Percentiles rank a stretch among this genome's conserved stretches.
Evolutionary conservation across 495 filamentous ascomycete species (phyloP).

Genomic region (Xylaria longipes): DNA sequence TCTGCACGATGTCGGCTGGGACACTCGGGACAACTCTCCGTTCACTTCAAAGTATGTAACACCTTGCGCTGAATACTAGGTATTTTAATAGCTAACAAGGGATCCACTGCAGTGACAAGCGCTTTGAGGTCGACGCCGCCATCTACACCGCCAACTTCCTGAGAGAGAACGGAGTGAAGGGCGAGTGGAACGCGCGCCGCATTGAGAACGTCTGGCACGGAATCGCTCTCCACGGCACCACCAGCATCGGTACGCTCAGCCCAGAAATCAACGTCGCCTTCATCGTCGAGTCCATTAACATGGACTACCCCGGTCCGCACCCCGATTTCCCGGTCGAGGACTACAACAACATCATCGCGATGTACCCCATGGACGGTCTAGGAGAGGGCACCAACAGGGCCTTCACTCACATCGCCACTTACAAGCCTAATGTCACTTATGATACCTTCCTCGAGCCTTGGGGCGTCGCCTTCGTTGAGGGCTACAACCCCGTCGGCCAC

Average conservation of each 20-base stretch:
- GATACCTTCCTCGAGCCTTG: constrained; percentile 22
- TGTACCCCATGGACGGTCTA: constrained; percentile 40
- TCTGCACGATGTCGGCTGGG: constrained; percentile 62
- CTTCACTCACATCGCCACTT: constrained; percentile 16
- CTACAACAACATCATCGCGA: constrained; percentile 40
- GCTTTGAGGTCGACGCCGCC: constrained; percentile 65
- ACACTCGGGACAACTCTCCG: constrained; percentile 31
- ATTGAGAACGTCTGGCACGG: constrained; percentile 60
- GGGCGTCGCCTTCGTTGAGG: constrained; percentile 19
- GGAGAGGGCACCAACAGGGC: constrained; percentile 22
- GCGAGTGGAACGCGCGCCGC: constrained; percentile 45
- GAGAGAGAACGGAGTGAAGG: constrained; percentile 20
- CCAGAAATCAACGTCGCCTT: constrained; percentile 51
- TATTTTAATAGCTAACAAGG: background rate
- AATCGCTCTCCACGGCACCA: constrained; percentile 58
- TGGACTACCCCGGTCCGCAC: constrained; percentile 53
- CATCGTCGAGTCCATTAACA: constrained; percentile 46
- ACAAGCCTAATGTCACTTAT: constrained; percentile 14
- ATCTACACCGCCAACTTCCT: constrained; percentile 55
- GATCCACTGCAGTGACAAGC: constrained; percentile 42
- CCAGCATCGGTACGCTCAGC: constrained; percentile 47
- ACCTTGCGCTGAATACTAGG: background rate
- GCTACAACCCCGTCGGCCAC: constrained; percentile 21
- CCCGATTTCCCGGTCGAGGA: constrained; percentile 21
- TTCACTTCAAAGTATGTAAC: constrained; percentile 29